These are phyloP conservation scores for Stromatinia cepivora DNA, from an alignment of 2,329 filamentous ascomycete genomes.

Conservation along the genomic window DNA sequence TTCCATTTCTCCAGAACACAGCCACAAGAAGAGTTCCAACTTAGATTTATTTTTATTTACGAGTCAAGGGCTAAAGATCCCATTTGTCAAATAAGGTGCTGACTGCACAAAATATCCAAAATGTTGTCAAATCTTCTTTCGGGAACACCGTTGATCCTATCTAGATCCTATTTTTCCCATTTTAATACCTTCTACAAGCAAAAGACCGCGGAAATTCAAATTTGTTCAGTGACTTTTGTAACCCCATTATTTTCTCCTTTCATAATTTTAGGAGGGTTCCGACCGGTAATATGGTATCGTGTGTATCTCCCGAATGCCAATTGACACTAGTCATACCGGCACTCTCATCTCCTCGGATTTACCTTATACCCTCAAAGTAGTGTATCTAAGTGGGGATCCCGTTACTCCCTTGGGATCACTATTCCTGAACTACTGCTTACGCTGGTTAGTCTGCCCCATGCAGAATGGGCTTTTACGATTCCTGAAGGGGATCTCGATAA, in stretches of 20 bases:
- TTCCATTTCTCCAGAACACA: slow-evolving; percentile 3
- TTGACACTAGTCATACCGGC: not conserved
- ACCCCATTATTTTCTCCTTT: not conserved
- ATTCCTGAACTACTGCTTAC: not conserved
- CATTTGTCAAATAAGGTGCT: slow-evolving; percentile 11
- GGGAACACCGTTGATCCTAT: slow-evolving; percentile 4
- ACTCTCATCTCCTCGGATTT: not conserved
- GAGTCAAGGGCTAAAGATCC: not conserved
- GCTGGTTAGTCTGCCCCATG: not conserved
- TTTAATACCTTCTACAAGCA: not conserved
- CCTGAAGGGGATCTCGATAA: not conserved
- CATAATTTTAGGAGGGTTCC: not conserved
- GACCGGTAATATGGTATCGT: not conserved
- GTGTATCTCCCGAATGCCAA: too few relatives aligned
- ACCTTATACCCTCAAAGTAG: not conserved
- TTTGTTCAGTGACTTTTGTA: not conserved
- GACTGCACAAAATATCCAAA: not conserved
- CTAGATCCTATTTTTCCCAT: not conserved
- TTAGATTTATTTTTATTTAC: not conserved
- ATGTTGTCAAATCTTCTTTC: not conserved
- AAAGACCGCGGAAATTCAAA: not conserved
- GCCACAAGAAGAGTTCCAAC: not conserved
- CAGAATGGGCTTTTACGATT: not conserved
- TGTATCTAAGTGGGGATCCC: slow-evolving; percentile 6
- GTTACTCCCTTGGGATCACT: not conserved